A percentile compares a stretch with the other conserved stretches of the same genome.
Conservation (phyloP, 2,329 filamentous ascomycete species). For the Hortaea sp. region DNA sequence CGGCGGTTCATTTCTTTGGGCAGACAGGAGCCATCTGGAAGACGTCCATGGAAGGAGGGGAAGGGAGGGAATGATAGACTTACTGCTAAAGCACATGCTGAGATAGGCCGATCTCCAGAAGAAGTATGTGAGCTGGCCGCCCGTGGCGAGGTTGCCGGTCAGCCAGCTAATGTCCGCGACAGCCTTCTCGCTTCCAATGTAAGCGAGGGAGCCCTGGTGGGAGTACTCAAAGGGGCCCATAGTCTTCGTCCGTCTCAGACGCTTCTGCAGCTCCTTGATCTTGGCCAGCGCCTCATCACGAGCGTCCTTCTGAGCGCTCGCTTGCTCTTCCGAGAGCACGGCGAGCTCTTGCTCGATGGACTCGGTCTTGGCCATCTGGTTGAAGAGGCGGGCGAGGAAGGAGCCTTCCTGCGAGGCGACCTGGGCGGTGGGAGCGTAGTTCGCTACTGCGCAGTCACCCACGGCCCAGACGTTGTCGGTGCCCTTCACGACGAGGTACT, state of each 20-base stretch:
- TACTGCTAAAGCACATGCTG: conserved; percentile 99
- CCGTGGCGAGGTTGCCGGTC: conserved; percentile 89
- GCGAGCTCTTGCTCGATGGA: conserved; percentile 66
- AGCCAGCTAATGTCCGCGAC: conserved; percentile 96
- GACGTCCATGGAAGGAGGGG: too few relatives aligned
- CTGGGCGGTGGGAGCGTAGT: conserved; percentile 95
- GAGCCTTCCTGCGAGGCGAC: conserved; percentile 91
- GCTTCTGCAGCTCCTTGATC: conserved; percentile 79
- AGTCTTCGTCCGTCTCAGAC: conserved; percentile 81
- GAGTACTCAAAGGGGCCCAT: conserved; percentile 98
- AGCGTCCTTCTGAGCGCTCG: conserved; percentile 53
- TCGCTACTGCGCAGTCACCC: conserved; percentile 92
- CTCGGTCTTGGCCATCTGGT: conserved; percentile 96
- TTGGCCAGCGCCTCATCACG: conserved; percentile 54
- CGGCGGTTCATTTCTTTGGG: too few relatives aligned
- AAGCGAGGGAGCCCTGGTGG: conserved; percentile 91
- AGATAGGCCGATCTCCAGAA: conserved; percentile 98
- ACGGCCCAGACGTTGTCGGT: conserved; percentile 96
- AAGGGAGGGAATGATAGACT: conserved; percentile 32
- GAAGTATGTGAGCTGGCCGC: conserved; percentile 80
- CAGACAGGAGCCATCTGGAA: not conserved
- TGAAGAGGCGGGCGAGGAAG: conserved; percentile 92
- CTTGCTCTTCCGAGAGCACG: conserved; percentile 51
- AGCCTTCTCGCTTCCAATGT: conserved; percentile 96
- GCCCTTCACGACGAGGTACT: conserved; percentile 96